Base-by-base conservation (phyloP, 257 asterid species). In the Przewalskia tangutica region DNA sequence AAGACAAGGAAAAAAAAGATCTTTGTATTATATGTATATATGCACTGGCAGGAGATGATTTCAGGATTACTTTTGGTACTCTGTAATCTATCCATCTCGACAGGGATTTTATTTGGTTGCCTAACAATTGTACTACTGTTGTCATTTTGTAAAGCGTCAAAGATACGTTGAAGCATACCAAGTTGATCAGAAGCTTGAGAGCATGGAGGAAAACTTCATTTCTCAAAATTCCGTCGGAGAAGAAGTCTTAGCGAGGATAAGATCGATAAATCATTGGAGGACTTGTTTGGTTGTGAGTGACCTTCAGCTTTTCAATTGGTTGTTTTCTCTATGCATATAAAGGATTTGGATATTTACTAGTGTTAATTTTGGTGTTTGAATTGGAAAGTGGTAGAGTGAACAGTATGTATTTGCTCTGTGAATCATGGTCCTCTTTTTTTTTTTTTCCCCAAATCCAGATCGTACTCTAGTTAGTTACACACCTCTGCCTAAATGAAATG, bases 131-230 rank as follows among this genome's bases (percentile, higher is more conserved):
- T 65, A 12, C 32, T 82, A 68, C 77, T 81, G 66, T 53, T 79
- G 81, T 77, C 64, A 87, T 87, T 53, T 62, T 46, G 83, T 83
- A 77, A 92, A 96, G 99, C 94, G 98, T 44, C 85, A 91, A 83
- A 92, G 98, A 85, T 94, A 96, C 48, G 71, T 66, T 59, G 97
- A 96, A 87, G 99, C 98, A 59, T 94, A 89, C 90, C 92, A 90
- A 87, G 93, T 93, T 89, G 92, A 96, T 84, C 83, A 79, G 81
- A 84, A 92, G 86, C 95, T 96, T 86, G 91, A 84, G 87, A 73
- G 55, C 68, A 77, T 88, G 81, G 99, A 96, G 97, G 89, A 93
- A 42, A 91, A 87, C 55, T 91, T 91, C 85, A 87, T 92, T 80
- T 86, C 92, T 71, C 86, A 86, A 85, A 80, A 36, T 77, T 82